Percentiles rank a stretch among this genome's conserved stretches.
Evolutionary conservation across 164 flowering plant species (phyloP).

Genomic region (Santalum album): DNA sequence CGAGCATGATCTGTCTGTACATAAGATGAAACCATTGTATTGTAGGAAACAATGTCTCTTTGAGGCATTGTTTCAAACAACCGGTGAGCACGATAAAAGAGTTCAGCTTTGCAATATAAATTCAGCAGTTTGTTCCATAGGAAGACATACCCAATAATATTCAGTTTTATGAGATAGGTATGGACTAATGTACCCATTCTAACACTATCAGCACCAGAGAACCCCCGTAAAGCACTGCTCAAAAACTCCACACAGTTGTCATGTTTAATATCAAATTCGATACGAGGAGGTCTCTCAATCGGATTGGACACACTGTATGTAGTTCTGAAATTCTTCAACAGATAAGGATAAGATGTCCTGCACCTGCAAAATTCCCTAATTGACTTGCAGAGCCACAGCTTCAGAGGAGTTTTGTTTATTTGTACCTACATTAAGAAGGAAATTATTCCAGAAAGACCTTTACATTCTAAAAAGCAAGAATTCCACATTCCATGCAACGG

Average conservation of each 20-base stretch:
- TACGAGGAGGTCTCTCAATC: not conserved
- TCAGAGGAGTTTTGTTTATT: not conserved
- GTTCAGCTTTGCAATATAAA: constrained; percentile 13
- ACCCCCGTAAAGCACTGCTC: not conserved
- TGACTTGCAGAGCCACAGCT: not conserved
- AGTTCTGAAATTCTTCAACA: not conserved
- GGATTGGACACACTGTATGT: not conserved
- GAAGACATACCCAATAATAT: not conserved
- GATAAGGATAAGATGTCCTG: not conserved
- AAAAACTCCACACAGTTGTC: not conserved
- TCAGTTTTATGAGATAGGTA: not conserved
- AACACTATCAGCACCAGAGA: not conserved
- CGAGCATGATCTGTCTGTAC: not conserved
- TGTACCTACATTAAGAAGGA: not conserved
- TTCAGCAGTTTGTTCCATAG: not conserved
- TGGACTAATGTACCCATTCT: not conserved
- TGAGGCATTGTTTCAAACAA: constrained; percentile 17
- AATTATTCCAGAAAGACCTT: too few relatives aligned
- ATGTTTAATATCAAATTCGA: not conserved
- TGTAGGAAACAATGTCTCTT: constrained; percentile 15
- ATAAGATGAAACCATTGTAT: constrained; percentile 14
- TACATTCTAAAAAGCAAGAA: too few relatives aligned
- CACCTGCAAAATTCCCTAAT: not conserved
- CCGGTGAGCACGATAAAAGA: not conserved
- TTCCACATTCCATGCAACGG: too few relatives aligned